These are phyloP conservation scores for Amauroascus verrucosus DNA, from an alignment of 2,329 filamentous ascomycete species.

Conservation along the genomic window DNA sequence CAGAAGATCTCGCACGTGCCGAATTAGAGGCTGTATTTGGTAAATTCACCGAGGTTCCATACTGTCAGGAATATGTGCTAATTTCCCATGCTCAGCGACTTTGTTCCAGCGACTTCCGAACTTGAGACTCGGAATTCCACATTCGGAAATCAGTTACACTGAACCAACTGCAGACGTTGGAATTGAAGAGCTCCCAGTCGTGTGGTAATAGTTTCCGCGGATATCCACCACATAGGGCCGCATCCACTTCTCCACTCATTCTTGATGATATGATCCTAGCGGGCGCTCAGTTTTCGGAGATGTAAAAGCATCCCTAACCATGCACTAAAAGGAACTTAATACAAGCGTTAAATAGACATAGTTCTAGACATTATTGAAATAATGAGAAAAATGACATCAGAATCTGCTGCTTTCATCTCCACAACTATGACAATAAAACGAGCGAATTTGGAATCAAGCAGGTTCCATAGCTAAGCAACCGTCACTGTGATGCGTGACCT, in stretches of 20 bases:
- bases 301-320: too few relatives aligned
- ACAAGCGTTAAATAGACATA: too few relatives aligned
- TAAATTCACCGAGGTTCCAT: constrained; percentile 21
- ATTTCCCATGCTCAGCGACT: constrained; percentile 22
- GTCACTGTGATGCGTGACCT: background rate
- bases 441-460: too few relatives aligned
- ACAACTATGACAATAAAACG: too few relatives aligned
- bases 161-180: constrained; percentile 35
- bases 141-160: constrained; percentile 34
- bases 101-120: constrained; percentile 34
- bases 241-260: background rate
- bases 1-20: constrained; percentile 36
- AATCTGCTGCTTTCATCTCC: too few relatives aligned
- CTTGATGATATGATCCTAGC: too few relatives aligned
- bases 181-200: constrained; percentile 33
- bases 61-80: background rate
- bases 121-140: constrained; percentile 32
- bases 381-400: too few relatives aligned
- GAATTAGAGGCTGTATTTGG: constrained; percentile 39
- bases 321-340: too few relatives aligned
- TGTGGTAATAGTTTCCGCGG: constrained; percentile 5
- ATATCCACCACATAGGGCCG: too few relatives aligned
- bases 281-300: background rate
- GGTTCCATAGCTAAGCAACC: too few relatives aligned
- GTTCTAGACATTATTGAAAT: too few relatives aligned